Evolutionary conservation across 164 flowering plant species (phyloP).

Genomic region (Vitis amurensis): DNA sequence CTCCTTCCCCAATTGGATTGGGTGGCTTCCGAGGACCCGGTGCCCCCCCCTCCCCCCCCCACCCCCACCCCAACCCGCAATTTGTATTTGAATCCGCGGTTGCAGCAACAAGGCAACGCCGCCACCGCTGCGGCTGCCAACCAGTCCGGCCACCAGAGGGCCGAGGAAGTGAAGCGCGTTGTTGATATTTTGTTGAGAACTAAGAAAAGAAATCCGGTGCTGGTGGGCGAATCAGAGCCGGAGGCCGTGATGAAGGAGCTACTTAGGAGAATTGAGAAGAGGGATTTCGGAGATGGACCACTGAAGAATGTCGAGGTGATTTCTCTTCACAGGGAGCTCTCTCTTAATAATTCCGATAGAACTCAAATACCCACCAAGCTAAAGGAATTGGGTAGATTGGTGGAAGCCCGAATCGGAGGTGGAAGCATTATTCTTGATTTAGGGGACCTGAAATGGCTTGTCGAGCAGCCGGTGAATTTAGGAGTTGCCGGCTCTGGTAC

Average conservation of each 20-base stretch:
- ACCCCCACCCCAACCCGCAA: conserved; percentile 33
- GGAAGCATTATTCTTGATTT: conserved; percentile 71
- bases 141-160: conserved; percentile 40
- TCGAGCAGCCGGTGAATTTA: conserved; percentile 59
- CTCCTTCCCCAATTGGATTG: conserved; percentile 29
- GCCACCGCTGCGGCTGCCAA: conserved; percentile 6
- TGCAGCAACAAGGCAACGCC: conserved; percentile 45
- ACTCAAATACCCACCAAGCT: conserved; percentile 35
- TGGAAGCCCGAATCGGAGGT: conserved; percentile 46
- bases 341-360: conserved; percentile 25
- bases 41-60: conserved; percentile 11
- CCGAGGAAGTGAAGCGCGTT: conserved; percentile 65
- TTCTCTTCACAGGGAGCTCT: conserved; percentile 54
- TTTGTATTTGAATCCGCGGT: conserved; percentile 68
- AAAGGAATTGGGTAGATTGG: conserved; percentile 47
- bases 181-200: conserved; percentile 56
- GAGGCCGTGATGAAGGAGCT: conserved; percentile 62
- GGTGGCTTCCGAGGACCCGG: conserved; percentile 33
- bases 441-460: conserved; percentile 93
- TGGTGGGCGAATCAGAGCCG: conserved; percentile 86
- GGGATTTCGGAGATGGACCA: conserved; percentile 48
- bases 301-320: conserved; percentile 55
- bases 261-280: conserved; percentile 58
- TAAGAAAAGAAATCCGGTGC: conserved; percentile 76
- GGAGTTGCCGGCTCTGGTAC: conserved; percentile 28